phyloP scores from a whole-genome alignment of 495 filamentous ascomycete genomes.

The Darksidea phi region DNA sequence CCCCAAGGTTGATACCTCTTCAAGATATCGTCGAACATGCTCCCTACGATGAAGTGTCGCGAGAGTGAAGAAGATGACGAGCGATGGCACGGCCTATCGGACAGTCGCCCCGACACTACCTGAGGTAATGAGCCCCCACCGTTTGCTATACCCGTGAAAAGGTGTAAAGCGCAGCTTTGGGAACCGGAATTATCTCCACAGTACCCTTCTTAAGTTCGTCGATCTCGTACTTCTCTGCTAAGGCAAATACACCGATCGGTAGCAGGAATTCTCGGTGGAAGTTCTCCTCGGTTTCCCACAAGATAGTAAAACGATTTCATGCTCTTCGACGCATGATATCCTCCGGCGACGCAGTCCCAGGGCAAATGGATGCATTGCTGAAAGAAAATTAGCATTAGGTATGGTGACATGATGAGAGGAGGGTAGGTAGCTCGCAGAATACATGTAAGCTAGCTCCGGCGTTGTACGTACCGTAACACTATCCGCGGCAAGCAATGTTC shows the following conservation, averaged over 20 bases:
- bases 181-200: not conserved
- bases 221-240: conserved; percentile 9
- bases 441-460: no score
- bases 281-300: not conserved
- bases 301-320: no score
- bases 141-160: not conserved
- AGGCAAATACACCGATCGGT: not conserved
- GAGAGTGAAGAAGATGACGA: not conserved
- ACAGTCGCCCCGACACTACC: not conserved
- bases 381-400: no score
- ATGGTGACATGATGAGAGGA: no score
- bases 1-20: not conserved
- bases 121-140: not conserved
- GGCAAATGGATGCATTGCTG: no score
- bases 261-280: not conserved
- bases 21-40: not conserved
- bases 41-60: not conserved
- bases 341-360: no score
- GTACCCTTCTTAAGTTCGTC: not conserved
- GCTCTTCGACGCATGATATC: no score
- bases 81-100: not conserved
- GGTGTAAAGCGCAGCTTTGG: not conserved
- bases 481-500: no score
- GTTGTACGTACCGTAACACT: no score
- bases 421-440: no score